Evolutionary conservation across 1,284 basidiomycete species (phyloP), one percentile per base, ranked within the genome.

Genomic region (Pseudozyma thailandica): DNA sequence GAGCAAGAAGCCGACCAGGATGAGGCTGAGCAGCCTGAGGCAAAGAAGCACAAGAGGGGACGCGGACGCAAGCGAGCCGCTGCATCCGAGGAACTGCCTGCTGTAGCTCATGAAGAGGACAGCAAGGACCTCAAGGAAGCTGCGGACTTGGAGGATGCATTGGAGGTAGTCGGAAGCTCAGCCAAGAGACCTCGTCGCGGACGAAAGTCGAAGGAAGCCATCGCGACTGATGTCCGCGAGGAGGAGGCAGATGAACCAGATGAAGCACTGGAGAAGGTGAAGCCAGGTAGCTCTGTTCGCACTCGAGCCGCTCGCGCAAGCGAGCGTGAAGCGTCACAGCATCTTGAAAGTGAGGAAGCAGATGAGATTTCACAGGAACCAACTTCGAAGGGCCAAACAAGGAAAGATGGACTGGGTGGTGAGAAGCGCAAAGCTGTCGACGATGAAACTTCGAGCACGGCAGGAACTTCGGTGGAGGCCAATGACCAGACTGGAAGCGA

Each of bases 391-490:
- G 12, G 45, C 33, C 45, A 52, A 20, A 52, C 12, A 6, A 49
- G 28, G 15, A 33, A 38, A 35, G 49, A 49, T 33, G 45, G 53
- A 16, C 31, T 28, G 38, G 35, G 46, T 27, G 50, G 39, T 12
- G 58, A 42, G 27, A 64, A 64, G 16, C 54, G 61, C 31, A 64
- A 64, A 43, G 50, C 47, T 38, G 21, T 27, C 4, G 41, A 23
- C 21, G 60, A 52, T 15, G 33, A 46, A 6, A 31, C 41, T 13
- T 20, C 33, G 8, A 48, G 47, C 45, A 16, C 44, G 16, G 37
- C 35, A 15, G 43, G 39, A 30, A 45, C 44, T 18, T 27, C 44
- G 2, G 42, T 44, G 12, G 15, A 42, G 13, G 49, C 51, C 13
- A 33, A 13, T 16, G 49, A 60, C 13, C 39, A 56, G 20, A 27